Evolutionary conservation across 2,329 filamentous ascomycete genomes (phyloP), one percentile per base, ranked within the genome.

Genomic region (Magnaporthiopsis incrustans): DNA sequence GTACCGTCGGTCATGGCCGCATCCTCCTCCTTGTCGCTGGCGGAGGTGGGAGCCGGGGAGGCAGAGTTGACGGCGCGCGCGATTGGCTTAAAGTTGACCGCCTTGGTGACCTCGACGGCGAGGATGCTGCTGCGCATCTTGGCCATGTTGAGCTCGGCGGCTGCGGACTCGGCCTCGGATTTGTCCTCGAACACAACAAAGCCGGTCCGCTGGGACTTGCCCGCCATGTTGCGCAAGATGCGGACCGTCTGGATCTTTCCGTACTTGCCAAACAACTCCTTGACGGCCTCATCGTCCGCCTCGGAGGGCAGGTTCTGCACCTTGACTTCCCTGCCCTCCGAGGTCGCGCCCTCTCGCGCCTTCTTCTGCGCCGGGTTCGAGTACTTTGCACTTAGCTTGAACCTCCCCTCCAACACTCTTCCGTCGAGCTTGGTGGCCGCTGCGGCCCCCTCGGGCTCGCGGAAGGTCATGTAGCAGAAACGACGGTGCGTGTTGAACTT

Each of bases 401-500:
- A 87, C 33, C 85, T 83, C 32, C 85, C 86, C 30, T 89, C 89
- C 0, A 96, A 76, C 27, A 87, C 73, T 64, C 82, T 87, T 32
- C 89, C 89, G 71, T 97, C 83, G 61, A 97, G 83, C 65, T 85
- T 78, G 0, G 88, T 89, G 1, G 93, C 93, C 61, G 84, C 85
- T 56, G 85, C 81, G 0, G 92, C 91, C 63, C 85, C 84, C n/a
- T 82, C 81, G 3, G 83, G 76, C 38, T 86, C 85, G 60, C 87
- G 83, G 73, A 97, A 97, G n/a, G 96, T 91, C 8, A 97, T 82
- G 74, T 99, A 99, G 78, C 93, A 97, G 78, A 99, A 99, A 30
- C 95, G 89, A 38, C 95, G 90, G 69, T 91, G 88, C 1, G 89
- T 88, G 71, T 97, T 94, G 75, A 84, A 92, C 73, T 96, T 96